These are phyloP conservation scores for Rhizophora apiculata DNA, from an alignment of 345 rosid genomes.

Conservation along the genomic window DNA sequence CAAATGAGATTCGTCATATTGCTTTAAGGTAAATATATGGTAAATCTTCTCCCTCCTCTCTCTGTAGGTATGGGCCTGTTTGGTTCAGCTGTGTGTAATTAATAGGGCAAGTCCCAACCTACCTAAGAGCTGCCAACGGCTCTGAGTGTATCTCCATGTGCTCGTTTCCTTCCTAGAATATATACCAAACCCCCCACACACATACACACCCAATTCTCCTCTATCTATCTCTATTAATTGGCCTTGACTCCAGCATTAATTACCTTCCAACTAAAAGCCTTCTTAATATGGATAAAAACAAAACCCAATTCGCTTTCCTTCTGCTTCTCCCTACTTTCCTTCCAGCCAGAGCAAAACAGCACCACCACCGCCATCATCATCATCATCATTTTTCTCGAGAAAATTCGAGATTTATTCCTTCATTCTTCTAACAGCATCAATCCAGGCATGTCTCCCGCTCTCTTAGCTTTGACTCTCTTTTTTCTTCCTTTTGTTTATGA, in stretches of 20 bases:
- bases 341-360: slow-evolving; percentile 13
- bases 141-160: neutral
- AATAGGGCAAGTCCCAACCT: slow-evolving; percentile 19
- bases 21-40: no score
- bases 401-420: neutral
- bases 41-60: no score
- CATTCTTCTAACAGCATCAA: slow-evolving; percentile 1
- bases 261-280: slow-evolving; percentile 29
- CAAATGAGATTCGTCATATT: neutral
- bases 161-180: no score
- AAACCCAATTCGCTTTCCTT: no score
- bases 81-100: slow-evolving; percentile 24
- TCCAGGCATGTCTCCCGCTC: neutral
- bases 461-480: neutral
- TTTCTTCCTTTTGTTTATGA: neutral
- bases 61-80: no score
- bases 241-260: slow-evolving; percentile 43
- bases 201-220: no score
- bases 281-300: no score
- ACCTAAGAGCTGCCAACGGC: slow-evolving; percentile 20
- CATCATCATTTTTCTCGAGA: neutral
- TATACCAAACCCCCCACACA: neutral
- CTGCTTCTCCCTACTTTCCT: slow-evolving; percentile 10
- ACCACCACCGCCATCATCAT: neutral
- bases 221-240: slow-evolving; percentile 24